A percentile compares a stretch with the other conserved stretches of the same genome.
Conservation (phyloP, 1,284 basidiomycete genomes). For the Austropuccinia psidii region DNA sequence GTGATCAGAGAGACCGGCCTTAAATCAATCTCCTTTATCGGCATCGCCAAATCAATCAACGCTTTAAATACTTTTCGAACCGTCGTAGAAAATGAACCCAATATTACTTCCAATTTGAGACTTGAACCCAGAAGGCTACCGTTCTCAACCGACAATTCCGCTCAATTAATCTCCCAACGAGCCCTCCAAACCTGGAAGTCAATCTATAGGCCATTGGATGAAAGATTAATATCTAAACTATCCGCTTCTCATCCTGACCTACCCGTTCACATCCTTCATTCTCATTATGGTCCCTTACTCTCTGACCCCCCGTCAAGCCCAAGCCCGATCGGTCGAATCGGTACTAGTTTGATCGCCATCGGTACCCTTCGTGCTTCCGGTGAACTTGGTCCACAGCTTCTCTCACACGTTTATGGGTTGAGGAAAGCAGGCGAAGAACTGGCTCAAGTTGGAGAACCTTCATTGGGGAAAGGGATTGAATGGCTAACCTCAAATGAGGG, state of each 20-base stretch:
- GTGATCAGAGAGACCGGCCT: slow-evolving; percentile 86
- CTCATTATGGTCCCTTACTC: slow-evolving; percentile 76
- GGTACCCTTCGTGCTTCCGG: slow-evolving; percentile 83
- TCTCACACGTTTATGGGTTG: slow-evolving; percentile 85
- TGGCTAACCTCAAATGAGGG: slow-evolving; percentile 87
- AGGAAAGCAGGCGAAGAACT: slow-evolving; percentile 59
- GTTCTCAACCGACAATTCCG: background rate
- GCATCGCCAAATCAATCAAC: slow-evolving; percentile 69
- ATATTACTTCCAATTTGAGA: slow-evolving; percentile 24
- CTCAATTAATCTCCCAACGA: slow-evolving; percentile 14
- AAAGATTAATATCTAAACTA: slow-evolving; percentile 82
- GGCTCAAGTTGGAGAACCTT: slow-evolving; percentile 52
- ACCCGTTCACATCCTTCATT: slow-evolving; percentile 83
- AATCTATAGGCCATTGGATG: slow-evolving; percentile 82
- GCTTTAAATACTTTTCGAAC: background rate
- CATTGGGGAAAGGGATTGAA: slow-evolving; percentile 50
- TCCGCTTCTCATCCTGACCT: slow-evolving; percentile 62
- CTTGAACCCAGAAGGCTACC: background rate
- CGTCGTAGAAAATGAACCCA: slow-evolving; percentile 33
- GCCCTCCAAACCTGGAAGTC: slow-evolving; percentile 61
- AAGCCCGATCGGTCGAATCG: slow-evolving; percentile 64
- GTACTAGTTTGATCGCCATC: slow-evolving; percentile 81
- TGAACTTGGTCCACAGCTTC: slow-evolving; percentile 81
- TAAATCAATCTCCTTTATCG: slow-evolving; percentile 87
- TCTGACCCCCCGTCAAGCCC: slow-evolving; percentile 58